These are phyloP conservation scores for Dendryphion nanum DNA, from an alignment of 2,329 filamentous ascomycete genomes.

Conservation along the genomic window DNA sequence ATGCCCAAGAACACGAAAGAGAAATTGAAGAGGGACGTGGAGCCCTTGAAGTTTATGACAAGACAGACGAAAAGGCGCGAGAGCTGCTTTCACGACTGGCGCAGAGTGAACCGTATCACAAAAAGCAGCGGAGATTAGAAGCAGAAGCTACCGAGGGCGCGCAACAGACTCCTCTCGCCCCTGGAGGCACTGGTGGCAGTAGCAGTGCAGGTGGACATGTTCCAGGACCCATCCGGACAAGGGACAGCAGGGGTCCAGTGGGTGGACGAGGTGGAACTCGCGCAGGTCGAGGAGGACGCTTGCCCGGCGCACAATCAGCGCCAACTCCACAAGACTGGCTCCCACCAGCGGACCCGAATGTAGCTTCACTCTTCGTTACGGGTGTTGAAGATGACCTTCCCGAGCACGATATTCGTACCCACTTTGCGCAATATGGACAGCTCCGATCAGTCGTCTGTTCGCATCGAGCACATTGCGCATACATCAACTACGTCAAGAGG, in stretches of 20 bases:
- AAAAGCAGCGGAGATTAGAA: conserved; percentile 77
- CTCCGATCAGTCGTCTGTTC: conserved; percentile 93
- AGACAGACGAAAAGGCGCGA: conserved; percentile 94
- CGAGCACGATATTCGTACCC: conserved; percentile 85
- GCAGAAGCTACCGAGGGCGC: conserved; percentile 48
- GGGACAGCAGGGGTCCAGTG: conserved; percentile 48
- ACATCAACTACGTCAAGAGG: conserved; percentile 88
- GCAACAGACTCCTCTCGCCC: conserved; percentile 45
- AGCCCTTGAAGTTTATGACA: conserved; percentile 82
- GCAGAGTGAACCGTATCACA: conserved; percentile 91
- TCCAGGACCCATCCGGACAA: conserved; percentile 77
- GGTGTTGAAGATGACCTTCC: conserved; percentile 95
- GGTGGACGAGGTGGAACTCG: conserved; percentile 39
- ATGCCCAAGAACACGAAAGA: conserved; percentile 94
- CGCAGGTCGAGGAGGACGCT: conserved; percentile 45
- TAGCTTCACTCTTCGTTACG: conserved; percentile 92
- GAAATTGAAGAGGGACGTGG: conserved; percentile 90
- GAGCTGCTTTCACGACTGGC: conserved; percentile 83
- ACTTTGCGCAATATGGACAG: conserved; percentile 85
- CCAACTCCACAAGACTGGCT: conserved; percentile 81
- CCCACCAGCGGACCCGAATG: conserved; percentile 78
- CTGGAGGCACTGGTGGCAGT: conserved; percentile 24
- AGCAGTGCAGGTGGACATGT: conserved; percentile 35
- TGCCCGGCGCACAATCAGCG: conserved; percentile 65
- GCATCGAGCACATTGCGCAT: conserved; percentile 95